Evolutionary conservation across 331 rosid species (phyloP), one percentile per base, ranked within the genome.

Genomic region (Malus hybrid): DNA sequence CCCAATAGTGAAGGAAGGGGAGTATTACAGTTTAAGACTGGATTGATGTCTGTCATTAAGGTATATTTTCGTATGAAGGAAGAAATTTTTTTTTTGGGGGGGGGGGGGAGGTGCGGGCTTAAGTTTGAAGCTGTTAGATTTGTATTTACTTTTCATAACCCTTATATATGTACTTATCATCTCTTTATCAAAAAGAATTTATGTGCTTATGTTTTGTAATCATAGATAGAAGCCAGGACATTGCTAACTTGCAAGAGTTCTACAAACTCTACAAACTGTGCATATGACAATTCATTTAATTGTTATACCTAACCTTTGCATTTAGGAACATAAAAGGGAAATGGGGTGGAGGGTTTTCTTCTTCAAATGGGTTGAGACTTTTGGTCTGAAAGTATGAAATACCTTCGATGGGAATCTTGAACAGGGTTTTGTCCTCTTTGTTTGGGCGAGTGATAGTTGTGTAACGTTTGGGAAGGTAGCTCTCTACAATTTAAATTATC

Each of bases 1-100:
- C 99, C 99, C n/a, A 87, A 94, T 76, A 92, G 99, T 83, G 99
- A 94, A 87, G 97, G 97, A 71, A 86, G 99, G 74, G 99, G 99
- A 70, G 99, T 94, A 70, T 83, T 94, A 82, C 99, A 94, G 83
- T 94, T 94, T 82, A 94, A 94, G 88, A 90, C 99, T 56, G 97
- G 99, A 60, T 84, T 92, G 87, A 90, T 90, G 97, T 92, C 99
- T 67, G 97, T 94, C 70, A 92, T 94, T 77, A 94, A 92, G 99
- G 99, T 93, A 86, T 36, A 29, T 27, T 11, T 69, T 64, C 28
- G 34, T 52, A 60, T 74, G 54, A 57, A 69, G 66, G 67, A 7
- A 29, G 24, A 24, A 24, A 6, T 6, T 36, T 8, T 24, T 24
- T 24, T 24, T 24, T 24, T 24, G 1, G 44, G 11, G 44, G 44